These are phyloP conservation scores for Boletus vinaceobasis DNA, from an alignment of 768 basidiomycete species.

Conservation along the genomic window DNA sequence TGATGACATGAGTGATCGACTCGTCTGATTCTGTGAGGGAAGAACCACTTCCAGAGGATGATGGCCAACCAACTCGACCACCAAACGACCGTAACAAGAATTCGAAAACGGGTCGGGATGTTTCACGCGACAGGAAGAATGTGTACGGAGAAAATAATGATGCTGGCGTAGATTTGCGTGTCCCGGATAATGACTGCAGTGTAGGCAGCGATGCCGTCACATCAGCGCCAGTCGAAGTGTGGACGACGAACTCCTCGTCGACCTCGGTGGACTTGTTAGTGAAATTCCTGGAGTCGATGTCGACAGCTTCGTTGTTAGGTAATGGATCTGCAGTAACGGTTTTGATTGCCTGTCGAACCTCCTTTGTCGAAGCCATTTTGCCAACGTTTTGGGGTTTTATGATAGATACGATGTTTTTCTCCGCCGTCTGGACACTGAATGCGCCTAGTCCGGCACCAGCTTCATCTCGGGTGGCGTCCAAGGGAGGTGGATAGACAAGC, in stretches of 20 bases:
- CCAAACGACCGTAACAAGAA: conserved; percentile 91
- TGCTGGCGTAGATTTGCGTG: conserved; percentile 54
- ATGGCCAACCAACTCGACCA: conserved; percentile 87
- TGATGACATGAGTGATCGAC: conserved; percentile 90
- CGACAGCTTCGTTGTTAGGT: conserved; percentile 34
- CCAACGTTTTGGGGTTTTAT: conserved; percentile 12
- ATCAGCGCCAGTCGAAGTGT: conserved; percentile 51
- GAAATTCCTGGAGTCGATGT: conserved; percentile 36
- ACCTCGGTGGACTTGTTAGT: conserved; percentile 30
- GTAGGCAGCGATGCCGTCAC: conserved; percentile 57
- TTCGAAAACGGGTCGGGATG: conserved; percentile 87
- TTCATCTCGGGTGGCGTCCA: conserved; percentile 82
- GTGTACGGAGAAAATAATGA: conserved; percentile 80
- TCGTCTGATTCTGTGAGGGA: conserved; percentile 74
- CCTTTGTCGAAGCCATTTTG: conserved; percentile 51
- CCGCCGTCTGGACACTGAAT: conserved; percentile 64
- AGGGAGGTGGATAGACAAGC: conserved; percentile 90
- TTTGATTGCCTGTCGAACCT: conserved; percentile 50
- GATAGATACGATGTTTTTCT: conserved; percentile 20
- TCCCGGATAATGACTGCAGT: conserved; percentile 58
- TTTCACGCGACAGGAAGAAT: conserved; percentile 93
- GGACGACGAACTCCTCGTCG: conserved; percentile 67
- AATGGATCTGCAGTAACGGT: conserved; percentile 32
- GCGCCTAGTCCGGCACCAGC: conserved; percentile 85
- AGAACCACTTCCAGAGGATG: conserved; percentile 77